Base-by-base conservation (phyloP, 2,329 filamentous ascomycete genomes). In the Colletotrichum noveboracense region DNA sequence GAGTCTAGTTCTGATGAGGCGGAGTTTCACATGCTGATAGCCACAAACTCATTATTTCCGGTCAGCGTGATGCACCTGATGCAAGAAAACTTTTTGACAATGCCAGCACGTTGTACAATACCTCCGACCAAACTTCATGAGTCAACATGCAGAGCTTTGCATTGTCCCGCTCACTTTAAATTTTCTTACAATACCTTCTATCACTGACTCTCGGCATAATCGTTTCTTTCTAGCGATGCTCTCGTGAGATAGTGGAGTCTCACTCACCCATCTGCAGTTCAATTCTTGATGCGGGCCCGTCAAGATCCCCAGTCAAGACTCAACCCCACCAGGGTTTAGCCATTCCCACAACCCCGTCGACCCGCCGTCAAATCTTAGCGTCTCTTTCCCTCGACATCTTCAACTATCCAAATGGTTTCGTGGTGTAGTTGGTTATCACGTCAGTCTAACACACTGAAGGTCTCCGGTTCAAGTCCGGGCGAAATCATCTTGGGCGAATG, bases 391-490 rank as follows among this genome's bases (percentile, higher is more conserved):
- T 12, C 6, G 8, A 6, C 0, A 0, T 3, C 0, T 6, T 18
- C 48, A 76, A 61, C 28, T 74, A 38, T 16, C 6, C 6, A 32
- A 38, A 8, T 66, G 74, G 74, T 76, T 64, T 76, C 62, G 72
- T 83, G 80, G 80, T 82, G 81, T 82, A 83, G 85, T 87, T 86
- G 85, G 85, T 87, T 86, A 87, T 86, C 85, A 87, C 86, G 83
- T 87, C 84, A 86, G 85, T 86, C 84, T 87, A 87, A 87, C 85
- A 83, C 73, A 75, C 73, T 75, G 73, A 75, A 75, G 73, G 73
- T 75, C 73, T 75, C 73, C 73, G 69, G 73, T 75, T 75, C 69
- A 72, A 75, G 73, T 72, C 73, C 69, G 73, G 73, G 69, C 73
- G 60, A 75, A 55, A 75, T 75, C 73, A 75, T 48, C 6, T 10